Percentiles rank a stretch among this genome's conserved stretches.
phyloP scores from a whole-genome alignment of 257 asterid genomes.

The Solanum infundibuliforme region DNA sequence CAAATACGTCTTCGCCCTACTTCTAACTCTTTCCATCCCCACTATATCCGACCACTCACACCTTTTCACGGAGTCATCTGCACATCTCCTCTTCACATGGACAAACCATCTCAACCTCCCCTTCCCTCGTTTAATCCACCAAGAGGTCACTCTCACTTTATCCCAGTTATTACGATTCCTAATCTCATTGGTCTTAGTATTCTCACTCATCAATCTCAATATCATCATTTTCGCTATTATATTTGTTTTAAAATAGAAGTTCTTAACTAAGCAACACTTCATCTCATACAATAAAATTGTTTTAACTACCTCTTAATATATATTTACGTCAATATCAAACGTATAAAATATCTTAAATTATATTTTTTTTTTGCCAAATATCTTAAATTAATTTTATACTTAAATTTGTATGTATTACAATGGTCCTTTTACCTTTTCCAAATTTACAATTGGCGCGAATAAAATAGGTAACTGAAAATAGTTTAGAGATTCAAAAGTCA shows the following conservation, averaged over 20 bases:
- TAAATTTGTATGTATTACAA: not conserved
- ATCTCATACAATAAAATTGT: too few species aligned
- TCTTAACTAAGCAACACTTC: not conserved
- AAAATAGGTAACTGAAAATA: not conserved
- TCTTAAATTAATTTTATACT: too few species aligned
- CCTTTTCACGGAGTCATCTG: too few species aligned
- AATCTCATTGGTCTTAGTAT: too few species aligned
- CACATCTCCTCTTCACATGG: too few species aligned
- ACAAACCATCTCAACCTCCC: too few species aligned
- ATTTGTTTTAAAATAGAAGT: too few species aligned
- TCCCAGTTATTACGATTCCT: not conserved
- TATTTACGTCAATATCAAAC: too few species aligned
- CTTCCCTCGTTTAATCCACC: not conserved
- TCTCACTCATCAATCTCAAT: not conserved
- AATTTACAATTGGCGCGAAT: not conserved
- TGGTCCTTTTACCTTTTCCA: not conserved
- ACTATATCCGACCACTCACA: too few species aligned
- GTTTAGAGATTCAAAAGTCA: not conserved
- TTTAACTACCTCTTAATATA: not conserved
- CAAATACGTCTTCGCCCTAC: rapidly evolving
- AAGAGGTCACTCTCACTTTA: not conserved
- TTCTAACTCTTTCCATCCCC: too few species aligned
- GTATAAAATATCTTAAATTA: too few species aligned
- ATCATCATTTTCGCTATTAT: rapidly evolving
- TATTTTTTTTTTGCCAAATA: too few species aligned